phyloP scores from a whole-genome alignment of 306 rosid species.

The Vigna trinervia region DNA sequence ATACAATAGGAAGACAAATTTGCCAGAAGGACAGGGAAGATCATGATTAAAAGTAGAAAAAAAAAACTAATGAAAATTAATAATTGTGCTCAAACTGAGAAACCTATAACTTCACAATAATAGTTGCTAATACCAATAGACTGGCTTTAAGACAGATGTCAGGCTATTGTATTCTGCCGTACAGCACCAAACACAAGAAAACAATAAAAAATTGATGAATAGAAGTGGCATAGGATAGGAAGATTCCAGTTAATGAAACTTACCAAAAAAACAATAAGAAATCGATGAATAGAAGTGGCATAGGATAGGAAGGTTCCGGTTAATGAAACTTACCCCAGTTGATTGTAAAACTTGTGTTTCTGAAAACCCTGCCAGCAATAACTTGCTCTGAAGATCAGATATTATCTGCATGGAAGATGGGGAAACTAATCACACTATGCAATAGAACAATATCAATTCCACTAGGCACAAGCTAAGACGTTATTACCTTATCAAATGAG shows the following conservation, averaged over 20 bases:
- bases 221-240: conserved; percentile 11
- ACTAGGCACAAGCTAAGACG: conserved; percentile 6
- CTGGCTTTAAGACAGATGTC: conserved; percentile 16
- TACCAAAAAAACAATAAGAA: conserved; percentile 46
- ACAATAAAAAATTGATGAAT: neutral
- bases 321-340: conserved; percentile 59
- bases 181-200: neutral
- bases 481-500: conserved; percentile 63
- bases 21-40: neutral
- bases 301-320: neutral
- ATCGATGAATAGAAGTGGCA: neutral
- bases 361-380: conserved; percentile 79
- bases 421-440: conserved; percentile 43
- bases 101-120: conserved; percentile 5
- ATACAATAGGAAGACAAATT: conserved; percentile 15
- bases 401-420: conserved; percentile 54
- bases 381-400: conserved; percentile 62
- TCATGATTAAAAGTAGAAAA: neutral
- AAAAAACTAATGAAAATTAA: neutral
- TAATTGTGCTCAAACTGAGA: conserved; percentile 6
- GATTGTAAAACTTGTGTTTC: conserved; percentile 64
- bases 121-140: neutral
- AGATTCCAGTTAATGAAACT: conserved; percentile 41
- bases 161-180: conserved; percentile 9
- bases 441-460: conserved; percentile 17